phyloP scores from a whole-genome alignment of 257 asterid genomes.

The Plantago ovata region DNA sequence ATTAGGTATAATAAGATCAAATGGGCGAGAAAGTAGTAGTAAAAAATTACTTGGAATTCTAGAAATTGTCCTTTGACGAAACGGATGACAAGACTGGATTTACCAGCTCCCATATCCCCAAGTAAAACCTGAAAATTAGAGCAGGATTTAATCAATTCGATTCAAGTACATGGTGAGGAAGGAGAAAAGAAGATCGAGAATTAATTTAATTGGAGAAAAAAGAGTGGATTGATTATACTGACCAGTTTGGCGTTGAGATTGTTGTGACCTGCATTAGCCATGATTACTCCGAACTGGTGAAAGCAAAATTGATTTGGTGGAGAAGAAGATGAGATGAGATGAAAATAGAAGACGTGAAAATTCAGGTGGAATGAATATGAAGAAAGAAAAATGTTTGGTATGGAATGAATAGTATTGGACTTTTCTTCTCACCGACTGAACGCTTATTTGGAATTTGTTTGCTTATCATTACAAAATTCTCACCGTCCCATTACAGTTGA shows the following conservation, averaged over 20 bases:
- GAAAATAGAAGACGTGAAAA: neutral
- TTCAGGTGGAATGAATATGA: neutral
- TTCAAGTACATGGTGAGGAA: neutral
- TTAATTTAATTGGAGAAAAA: too few species aligned
- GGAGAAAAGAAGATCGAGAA: neutral
- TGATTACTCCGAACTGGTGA: neutral
- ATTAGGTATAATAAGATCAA: neutral
- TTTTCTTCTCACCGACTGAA: neutral
- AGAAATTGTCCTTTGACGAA: slow-evolving; percentile 92
- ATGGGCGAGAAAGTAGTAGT: neutral
- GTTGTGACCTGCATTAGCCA: slow-evolving; percentile 54
- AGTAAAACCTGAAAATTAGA: slow-evolving; percentile 58
- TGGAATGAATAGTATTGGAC: too few species aligned
- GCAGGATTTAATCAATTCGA: neutral
- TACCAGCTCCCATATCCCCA: slow-evolving; percentile 96
- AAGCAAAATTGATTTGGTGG: neutral
- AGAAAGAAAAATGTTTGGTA: too few species aligned
- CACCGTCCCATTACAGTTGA: too few species aligned
- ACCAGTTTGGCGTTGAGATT: slow-evolving; percentile 89
- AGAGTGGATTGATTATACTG: slow-evolving; percentile 22
- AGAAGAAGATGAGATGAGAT: neutral
- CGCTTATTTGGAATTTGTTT: neutral
- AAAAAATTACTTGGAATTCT: slow-evolving; percentile 65
- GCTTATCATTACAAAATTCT: too few species aligned
- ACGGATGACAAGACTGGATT: slow-evolving; percentile 90